Evolutionary conservation across 2,329 filamentous ascomycete genomes (phyloP).

Genomic region (Neonectria ditissima): DNA sequence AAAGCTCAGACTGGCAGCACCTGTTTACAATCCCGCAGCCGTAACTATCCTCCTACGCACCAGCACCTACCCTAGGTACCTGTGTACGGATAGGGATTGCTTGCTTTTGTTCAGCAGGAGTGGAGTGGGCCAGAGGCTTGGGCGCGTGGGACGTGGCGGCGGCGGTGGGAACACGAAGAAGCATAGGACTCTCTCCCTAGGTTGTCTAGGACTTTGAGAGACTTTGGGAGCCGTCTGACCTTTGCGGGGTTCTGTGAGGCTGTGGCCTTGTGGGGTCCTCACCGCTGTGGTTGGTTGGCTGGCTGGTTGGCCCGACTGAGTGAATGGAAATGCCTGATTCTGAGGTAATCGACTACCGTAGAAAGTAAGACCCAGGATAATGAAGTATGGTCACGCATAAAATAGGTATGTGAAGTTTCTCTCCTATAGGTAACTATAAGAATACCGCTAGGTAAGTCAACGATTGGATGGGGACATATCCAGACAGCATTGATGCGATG

Average conservation of each 20-base stretch:
- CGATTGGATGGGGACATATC: no score
- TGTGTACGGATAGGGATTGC: no score
- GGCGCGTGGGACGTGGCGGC: neutral
- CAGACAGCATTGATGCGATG: no score
- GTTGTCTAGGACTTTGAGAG: slow-evolving; percentile 24
- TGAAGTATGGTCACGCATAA: no score
- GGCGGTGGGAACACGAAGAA: neutral
- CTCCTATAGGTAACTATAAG: no score
- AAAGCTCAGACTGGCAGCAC: neutral
- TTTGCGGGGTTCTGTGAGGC: neutral
- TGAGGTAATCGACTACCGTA: neutral
- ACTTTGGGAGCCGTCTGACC: slow-evolving; percentile 9
- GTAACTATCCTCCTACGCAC: no score
- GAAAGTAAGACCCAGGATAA: no score
- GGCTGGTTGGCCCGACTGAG: slow-evolving; percentile 11
- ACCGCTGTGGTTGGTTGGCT: slow-evolving; percentile 1
- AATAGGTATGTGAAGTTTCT: no score
- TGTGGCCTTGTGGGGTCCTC: slow-evolving; percentile 17
- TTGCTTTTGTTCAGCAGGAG: neutral
- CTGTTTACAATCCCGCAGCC: no score
- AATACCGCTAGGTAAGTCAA: no score
- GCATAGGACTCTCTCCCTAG: slow-evolving; percentile 19
- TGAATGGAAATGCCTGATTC: slow-evolving; percentile 2
- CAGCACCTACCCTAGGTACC: no score
- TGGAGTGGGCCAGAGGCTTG: neutral